Evolutionary conservation across 2,329 filamentous ascomycete genomes (phyloP).

Genomic region (Daldinia sp.): DNA sequence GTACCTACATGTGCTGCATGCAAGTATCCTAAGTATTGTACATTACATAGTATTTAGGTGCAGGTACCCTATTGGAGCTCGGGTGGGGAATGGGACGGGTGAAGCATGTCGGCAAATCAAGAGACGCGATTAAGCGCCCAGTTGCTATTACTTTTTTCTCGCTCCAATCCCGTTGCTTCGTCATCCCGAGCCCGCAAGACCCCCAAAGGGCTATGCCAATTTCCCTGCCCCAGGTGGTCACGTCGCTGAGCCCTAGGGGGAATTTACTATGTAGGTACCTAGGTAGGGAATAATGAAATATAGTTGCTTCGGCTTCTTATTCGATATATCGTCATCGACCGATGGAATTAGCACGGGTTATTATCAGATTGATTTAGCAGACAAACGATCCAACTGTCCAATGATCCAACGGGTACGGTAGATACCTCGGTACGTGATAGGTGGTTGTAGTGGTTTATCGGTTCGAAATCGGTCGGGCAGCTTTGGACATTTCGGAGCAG

Average conservation of each 20-base stretch:
- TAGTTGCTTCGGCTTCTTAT: slow-evolving; percentile 18
- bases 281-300: too few species aligned
- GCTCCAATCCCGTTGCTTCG: slow-evolving; percentile 29
- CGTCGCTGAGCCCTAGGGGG: slow-evolving; percentile 14
- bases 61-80: slow-evolving; percentile 9
- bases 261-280: too few species aligned
- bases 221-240: slow-evolving; percentile 32
- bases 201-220: slow-evolving; percentile 19
- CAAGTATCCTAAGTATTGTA: too few species aligned
- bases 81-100: slow-evolving; percentile 8
- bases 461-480: slow-evolving; percentile 5
- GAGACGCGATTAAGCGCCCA: slow-evolving; percentile 30
- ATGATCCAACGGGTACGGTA: neutral
- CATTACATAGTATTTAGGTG: too few species aligned
- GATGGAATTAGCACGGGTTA: neutral
- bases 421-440: too few species aligned
- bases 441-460: slow-evolving; percentile 12
- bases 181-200: slow-evolving; percentile 8
- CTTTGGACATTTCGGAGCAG: slow-evolving; percentile 25
- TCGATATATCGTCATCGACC: slow-evolving; percentile 15
- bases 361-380: slow-evolving; percentile 4
- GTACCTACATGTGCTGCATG: neutral
- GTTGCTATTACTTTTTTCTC: slow-evolving; percentile 1
- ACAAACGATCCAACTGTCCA: too few species aligned
- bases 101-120: slow-evolving; percentile 26